phyloP scores from a whole-genome alignment of 2,329 filamentous ascomycete species.

The Colletotrichum plurivorum region DNA sequence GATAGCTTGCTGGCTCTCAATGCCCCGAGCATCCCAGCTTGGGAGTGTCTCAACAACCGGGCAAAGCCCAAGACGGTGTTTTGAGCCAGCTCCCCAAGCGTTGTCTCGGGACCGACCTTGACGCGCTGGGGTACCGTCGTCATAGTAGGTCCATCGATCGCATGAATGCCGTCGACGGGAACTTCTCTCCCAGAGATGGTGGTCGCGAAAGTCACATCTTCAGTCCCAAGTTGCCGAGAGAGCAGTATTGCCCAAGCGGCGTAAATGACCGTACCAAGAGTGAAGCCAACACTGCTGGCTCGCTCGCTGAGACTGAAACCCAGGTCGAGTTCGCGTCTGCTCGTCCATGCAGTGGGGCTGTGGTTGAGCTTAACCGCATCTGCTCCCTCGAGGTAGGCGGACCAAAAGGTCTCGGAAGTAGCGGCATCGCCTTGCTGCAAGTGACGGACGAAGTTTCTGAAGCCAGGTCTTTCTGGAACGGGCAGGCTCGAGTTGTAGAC shows the following conservation, averaged over 20 bases:
- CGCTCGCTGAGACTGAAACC: constrained; percentile 13
- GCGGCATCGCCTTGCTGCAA: neutral
- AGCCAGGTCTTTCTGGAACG: neutral
- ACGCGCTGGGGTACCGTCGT: constrained; percentile 48
- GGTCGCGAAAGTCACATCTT: constrained; percentile 58
- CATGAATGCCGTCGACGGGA: constrained; percentile 59
- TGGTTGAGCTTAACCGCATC: neutral
- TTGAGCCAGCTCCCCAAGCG: constrained; percentile 45
- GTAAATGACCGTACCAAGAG: constrained; percentile 30
- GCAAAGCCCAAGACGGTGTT: constrained; percentile 40
- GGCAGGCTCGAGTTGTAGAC: neutral
- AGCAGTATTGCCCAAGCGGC: constrained; percentile 42
- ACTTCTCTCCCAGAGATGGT: constrained; percentile 58
- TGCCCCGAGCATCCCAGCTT: constrained; percentile 44
- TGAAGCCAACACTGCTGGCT: neutral
- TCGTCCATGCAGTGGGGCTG: neutral
- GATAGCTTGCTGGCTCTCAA: constrained; percentile 12
- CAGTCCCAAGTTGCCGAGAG: constrained; percentile 42
- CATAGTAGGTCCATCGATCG: constrained; percentile 61
- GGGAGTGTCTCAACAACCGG: constrained; percentile 43
- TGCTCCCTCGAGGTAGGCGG: neutral
- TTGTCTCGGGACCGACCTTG: constrained; percentile 33
- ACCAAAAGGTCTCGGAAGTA: constrained; percentile 1
- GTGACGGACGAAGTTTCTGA: constrained; percentile 28
- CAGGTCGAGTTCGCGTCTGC: neutral